phyloP scores from a whole-genome alignment of 345 rosid species.

The Eucalyptus paniculata region DNA sequence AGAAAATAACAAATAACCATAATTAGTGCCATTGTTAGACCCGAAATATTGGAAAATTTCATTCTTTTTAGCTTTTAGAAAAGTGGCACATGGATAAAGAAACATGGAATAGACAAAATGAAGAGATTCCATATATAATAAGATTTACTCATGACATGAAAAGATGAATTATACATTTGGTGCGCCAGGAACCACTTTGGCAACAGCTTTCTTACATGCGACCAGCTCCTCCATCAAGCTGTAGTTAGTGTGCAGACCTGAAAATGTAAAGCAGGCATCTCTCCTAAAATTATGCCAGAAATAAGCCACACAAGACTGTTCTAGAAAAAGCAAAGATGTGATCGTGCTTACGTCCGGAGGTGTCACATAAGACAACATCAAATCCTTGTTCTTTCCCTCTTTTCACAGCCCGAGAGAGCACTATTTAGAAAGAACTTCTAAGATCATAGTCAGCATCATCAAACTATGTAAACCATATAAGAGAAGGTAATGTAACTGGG shows the following conservation, averaged over 20 bases:
- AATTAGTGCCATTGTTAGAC: background rate
- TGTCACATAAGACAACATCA: slow-evolving; percentile 85
- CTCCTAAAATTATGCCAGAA: background rate
- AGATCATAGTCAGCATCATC: slow-evolving; percentile 10
- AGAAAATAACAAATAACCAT: background rate
- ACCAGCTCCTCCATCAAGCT: slow-evolving; percentile 92
- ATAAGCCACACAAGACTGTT: background rate
- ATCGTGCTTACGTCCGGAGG: slow-evolving; percentile 84
- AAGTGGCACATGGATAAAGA: background rate
- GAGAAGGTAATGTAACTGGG: background rate
- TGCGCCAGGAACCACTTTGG: slow-evolving; percentile 70
- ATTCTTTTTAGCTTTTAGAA: background rate
- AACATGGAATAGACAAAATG: background rate
- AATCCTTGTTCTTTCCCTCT: slow-evolving; percentile 79
- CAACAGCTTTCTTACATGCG: slow-evolving; percentile 81
- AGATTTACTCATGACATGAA: background rate
- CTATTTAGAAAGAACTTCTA: slow-evolving; percentile 56
- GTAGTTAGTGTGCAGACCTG: slow-evolving; percentile 96
- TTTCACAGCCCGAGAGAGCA: slow-evolving; percentile 91
- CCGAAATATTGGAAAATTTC: background rate
- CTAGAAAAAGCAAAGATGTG: background rate
- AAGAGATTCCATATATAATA: background rate
- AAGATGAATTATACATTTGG: slow-evolving; percentile 41
- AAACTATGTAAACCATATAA: background rate
- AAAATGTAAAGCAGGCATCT: background rate